Percentiles rank a stretch among this genome's conserved stretches.
phyloP scores from a whole-genome alignment of 805 yeast genomes.

The Metschnikowia cerradonensis region DNA sequence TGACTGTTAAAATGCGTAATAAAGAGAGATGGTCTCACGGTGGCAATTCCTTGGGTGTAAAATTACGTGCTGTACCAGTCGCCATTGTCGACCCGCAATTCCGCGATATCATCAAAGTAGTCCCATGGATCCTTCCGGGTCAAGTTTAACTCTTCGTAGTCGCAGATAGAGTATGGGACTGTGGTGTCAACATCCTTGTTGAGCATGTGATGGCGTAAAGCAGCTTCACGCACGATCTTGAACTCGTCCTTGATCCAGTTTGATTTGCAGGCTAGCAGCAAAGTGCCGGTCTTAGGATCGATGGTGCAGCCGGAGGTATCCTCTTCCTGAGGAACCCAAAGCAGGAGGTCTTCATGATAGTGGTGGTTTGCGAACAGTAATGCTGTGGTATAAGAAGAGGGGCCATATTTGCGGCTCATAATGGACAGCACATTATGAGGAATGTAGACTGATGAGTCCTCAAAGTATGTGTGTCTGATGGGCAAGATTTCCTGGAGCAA shows the following conservation, averaged over 20 bases:
- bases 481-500: conserved; percentile 34
- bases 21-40: neutral
- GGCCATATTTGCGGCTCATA: conserved; percentile 32
- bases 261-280: conserved; percentile 17
- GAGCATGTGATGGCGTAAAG: conserved; percentile 22
- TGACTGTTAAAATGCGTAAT: neutral
- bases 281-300: conserved; percentile 30
- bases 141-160: conserved; percentile 34
- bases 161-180: conserved; percentile 21
- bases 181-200: conserved; percentile 24
- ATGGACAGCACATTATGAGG: conserved; percentile 31
- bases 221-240: conserved; percentile 23
- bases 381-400: conserved; percentile 26
- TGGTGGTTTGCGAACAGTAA: conserved; percentile 28
- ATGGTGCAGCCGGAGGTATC: conserved; percentile 27
- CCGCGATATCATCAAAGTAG: conserved; percentile 13
- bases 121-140: conserved; percentile 32
- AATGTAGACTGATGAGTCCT: conserved; percentile 33
- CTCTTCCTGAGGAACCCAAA: conserved; percentile 45
- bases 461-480: conserved; percentile 33
- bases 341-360: conserved; percentile 38
- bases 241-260: conserved; percentile 32
- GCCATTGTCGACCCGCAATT: conserved; percentile 3
- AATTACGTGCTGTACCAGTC: conserved; percentile 8
- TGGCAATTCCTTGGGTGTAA: neutral